Evolutionary conservation across 2,329 filamentous ascomycete genomes (phyloP).

Genomic region (Daldinia sp.): DNA sequence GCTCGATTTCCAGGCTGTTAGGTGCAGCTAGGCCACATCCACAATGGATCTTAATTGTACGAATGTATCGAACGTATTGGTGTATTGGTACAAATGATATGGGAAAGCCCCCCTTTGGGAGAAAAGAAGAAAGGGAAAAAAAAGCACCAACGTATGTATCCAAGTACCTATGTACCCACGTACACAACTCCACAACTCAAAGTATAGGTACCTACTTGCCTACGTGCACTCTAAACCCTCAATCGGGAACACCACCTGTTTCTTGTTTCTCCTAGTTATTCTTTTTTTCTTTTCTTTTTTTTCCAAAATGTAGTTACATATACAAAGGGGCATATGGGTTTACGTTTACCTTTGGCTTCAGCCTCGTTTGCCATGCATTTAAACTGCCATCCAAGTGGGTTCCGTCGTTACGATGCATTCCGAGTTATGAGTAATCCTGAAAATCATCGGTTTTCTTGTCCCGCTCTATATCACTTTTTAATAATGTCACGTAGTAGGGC

Average conservation of each 20-base stretch:
- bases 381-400: neutral
- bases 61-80: too few species aligned
- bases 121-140: neutral
- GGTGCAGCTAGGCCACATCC: neutral
- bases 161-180: neutral
- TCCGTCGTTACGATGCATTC: neutral
- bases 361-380: neutral
- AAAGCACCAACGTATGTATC: neutral
- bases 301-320: neutral
- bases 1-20: neutral
- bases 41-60: too few species aligned
- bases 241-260: conserved; percentile 18
- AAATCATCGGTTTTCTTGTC: neutral
- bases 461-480: neutral
- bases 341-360: neutral
- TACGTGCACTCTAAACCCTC: neutral
- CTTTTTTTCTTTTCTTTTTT: neutral
- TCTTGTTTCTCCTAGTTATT: conserved; percentile 5
- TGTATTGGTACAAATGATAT: neutral
- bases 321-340: neutral
- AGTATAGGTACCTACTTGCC: neutral
- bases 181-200: too few species aligned
- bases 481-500: conserved; percentile 3
- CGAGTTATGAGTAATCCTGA: neutral
- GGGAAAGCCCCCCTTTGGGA: neutral